Evolutionary conservation across 306 rosid genomes (phyloP), one percentile per base, ranked within the genome.

Genomic region (Begonia fuchsioides): DNA sequence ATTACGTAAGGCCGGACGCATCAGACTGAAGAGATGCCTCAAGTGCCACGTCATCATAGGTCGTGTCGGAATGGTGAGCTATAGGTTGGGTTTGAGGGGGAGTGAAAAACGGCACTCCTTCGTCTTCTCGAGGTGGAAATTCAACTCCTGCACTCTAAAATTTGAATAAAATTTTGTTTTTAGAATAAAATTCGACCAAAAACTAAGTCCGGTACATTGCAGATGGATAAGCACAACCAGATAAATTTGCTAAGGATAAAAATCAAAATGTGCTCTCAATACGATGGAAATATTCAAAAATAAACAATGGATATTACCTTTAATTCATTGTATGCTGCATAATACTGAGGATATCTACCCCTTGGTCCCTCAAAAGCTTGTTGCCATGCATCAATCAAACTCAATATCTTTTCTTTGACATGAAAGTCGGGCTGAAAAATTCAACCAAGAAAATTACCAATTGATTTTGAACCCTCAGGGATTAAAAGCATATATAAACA

Each of bases 21-120:
- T 85, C 94, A 55, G 98, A 71, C 59, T 92, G 76, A 40, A 92
- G 86, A 66, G 98, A 82, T 57, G 92, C 98, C 75, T 90, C 80
- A 62, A 84, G 62, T 39, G 79, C 86, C 68, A 74, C 84, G 59
- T 72, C 93, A 11, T 78, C 93, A 59, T 51, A 81, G 13, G 51
- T 73, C 38, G 55, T 26, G 44, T 47, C 72, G 40, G 84, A 61
- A 46, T 75, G 59, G 44, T 74, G 47, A 75, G 67, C 51, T 44
- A 76, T 56, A 49, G 81, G 87, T 72, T 81, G 95, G 47, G 94
- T 85, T 68, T 76, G 95, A 16, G 96, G 87, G 26, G 98, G 95
- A 53, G 95, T 90, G 62, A 90, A 90, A 54, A 90, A 66, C 38
- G 95, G 93, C 40, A 82, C 98, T 18, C 87, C 76, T 63, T 69